Conservation (phyloP, 495 filamentous ascomycete species). For the Pyrenula aspistea region DNA sequence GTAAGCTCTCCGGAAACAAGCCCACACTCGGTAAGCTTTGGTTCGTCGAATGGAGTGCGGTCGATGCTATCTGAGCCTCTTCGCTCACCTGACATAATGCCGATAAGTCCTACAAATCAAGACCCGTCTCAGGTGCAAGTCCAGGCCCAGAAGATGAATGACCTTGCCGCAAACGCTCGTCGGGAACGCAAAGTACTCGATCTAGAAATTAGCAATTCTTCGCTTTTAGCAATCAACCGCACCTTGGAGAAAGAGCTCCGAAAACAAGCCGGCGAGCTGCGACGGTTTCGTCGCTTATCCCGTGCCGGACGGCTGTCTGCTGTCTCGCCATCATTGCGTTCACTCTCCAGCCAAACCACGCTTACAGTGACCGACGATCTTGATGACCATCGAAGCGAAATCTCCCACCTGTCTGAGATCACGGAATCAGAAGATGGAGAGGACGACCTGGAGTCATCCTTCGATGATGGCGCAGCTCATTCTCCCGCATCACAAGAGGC, state of each 20-base stretch:
- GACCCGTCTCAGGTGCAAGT: constrained; percentile 36
- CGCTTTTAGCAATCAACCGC: constrained; percentile 91
- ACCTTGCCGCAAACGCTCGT: constrained; percentile 70
- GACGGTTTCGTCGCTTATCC: constrained; percentile 70
- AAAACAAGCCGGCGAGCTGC: constrained; percentile 80
- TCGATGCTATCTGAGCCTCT: constrained; percentile 16
- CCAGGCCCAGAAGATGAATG: constrained; percentile 41
- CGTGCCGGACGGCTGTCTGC: constrained; percentile 61
- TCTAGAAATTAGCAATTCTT: constrained; percentile 95
- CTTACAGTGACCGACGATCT: constrained; percentile 25
- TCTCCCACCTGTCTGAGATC: constrained; percentile 30
- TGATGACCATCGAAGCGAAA: constrained; percentile 22
- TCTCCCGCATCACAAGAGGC: constrained; percentile 24
- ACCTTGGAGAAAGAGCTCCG: constrained; percentile 83
- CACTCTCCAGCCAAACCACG: constrained; percentile 23
- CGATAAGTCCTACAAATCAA: constrained; percentile 32
- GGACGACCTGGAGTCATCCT: background rate
- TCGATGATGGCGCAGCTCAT: constrained; percentile 8
- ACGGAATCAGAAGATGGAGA: constrained; percentile 19
- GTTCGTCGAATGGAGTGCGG: constrained; percentile 11
- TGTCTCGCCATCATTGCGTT: constrained; percentile 25
- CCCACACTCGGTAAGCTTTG: constrained; percentile 15
- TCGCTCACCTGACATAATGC: constrained; percentile 23
- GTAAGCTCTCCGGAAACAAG: background rate
- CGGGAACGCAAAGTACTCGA: constrained; percentile 92